Evolutionary conservation across 495 filamentous ascomycete genomes (phyloP).

Genomic region (Talaromyces trachyspermus): DNA sequence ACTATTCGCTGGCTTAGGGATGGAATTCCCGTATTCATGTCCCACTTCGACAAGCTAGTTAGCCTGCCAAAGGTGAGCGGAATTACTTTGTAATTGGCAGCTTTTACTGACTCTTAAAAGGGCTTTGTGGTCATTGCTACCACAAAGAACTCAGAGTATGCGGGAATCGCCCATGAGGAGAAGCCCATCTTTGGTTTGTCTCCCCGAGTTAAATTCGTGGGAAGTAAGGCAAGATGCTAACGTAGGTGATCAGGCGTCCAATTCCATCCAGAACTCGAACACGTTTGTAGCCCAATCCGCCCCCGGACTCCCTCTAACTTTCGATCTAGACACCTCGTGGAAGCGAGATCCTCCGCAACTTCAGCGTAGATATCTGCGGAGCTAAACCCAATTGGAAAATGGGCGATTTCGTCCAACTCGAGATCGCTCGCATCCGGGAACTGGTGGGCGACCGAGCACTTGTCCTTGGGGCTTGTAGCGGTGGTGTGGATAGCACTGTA

Average conservation of each 20-base stretch:
- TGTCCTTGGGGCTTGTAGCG: conserved; percentile 79
- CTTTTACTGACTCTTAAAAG: conserved; percentile 46
- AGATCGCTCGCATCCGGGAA: conserved; percentile 66
- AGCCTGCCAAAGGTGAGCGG: conserved; percentile 16
- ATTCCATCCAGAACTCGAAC: conserved; percentile 82
- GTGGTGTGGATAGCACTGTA: conserved; percentile 87
- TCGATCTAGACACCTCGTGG: conserved; percentile 16
- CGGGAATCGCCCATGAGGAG: conserved; percentile 67
- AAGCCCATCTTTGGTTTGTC: conserved; percentile 47
- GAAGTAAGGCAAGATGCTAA: conserved; percentile 7
- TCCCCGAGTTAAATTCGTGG: conserved; percentile 4
- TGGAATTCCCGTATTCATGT: conserved; percentile 20
- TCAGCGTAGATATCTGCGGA: conserved; percentile 71
- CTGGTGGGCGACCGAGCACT: conserved; percentile 74
- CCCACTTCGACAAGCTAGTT: conserved; percentile 22
- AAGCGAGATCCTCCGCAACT: conserved; percentile 49
- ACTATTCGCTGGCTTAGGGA: conserved; percentile 48
- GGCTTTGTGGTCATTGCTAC: conserved; percentile 66
- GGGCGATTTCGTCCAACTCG: conserved; percentile 68
- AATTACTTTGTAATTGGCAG: not conserved
- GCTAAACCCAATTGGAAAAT: conserved; percentile 74
- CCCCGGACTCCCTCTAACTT: conserved; percentile 7
- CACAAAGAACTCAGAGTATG: conserved; percentile 67
- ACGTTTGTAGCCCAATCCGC: conserved; percentile 32
- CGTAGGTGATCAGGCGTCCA: conserved; percentile 53